Evolutionary conservation across 345 rosid genomes (phyloP).

Genomic region (Boechera divaricarpa): DNA sequence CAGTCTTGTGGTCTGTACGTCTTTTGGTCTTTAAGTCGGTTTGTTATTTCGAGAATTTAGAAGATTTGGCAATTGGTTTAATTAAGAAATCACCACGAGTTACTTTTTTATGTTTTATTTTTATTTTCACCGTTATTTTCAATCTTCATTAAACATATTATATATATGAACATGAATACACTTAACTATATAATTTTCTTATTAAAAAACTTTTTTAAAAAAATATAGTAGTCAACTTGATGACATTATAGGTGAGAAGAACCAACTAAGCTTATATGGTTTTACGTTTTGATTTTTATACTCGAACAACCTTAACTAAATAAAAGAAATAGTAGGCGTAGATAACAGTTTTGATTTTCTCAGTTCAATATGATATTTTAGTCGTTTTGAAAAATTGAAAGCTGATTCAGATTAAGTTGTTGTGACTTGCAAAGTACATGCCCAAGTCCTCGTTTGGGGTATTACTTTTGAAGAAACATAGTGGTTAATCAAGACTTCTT

Average conservation of each 20-base stretch:
- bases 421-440: not conserved
- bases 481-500: not conserved
- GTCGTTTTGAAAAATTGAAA: not conserved
- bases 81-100: not conserved
- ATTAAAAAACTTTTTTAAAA: not conserved
- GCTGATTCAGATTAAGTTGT: not conserved
- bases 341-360: not conserved
- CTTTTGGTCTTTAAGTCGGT: not conserved
- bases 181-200: not conserved
- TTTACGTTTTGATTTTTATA: not conserved
- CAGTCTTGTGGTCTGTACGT: not conserved
- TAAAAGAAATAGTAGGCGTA: not conserved
- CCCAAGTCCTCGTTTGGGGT: not conserved
- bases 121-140: not conserved
- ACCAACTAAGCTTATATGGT: not conserved
- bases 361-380: not conserved
- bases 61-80: constrained; percentile 7
- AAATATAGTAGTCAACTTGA: not conserved
- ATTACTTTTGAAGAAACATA: not conserved
- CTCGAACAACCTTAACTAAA: not conserved
- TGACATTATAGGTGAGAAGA: not conserved
- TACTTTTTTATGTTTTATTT: not conserved
- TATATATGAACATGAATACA: not conserved
- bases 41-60: not conserved
- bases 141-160: not conserved